Evolutionary conservation across 495 filamentous ascomycete species (phyloP).

Genomic region (Aspergillus olivimuriae): DNA sequence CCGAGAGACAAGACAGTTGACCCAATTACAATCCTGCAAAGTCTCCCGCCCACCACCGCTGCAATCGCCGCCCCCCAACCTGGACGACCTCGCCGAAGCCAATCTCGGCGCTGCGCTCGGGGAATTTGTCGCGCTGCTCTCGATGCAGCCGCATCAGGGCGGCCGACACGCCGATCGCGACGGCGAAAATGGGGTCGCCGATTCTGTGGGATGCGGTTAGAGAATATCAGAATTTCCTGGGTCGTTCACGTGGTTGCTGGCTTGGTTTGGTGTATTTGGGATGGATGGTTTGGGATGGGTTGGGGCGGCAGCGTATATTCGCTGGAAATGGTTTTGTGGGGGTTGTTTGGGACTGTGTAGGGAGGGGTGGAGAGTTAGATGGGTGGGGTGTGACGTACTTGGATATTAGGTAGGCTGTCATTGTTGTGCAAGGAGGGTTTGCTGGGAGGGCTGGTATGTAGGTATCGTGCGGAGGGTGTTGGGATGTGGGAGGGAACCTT

Average conservation of each 20-base stretch:
- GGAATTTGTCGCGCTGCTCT: conserved; percentile 63
- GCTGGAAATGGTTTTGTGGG: neutral
- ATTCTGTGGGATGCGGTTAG: too few species aligned
- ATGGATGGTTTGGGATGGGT: conserved; percentile 1
- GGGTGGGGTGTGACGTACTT: conserved; percentile 22
- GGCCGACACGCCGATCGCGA: conserved; percentile 67
- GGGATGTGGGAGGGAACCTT: too few species aligned
- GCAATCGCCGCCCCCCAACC: conserved; percentile 27
- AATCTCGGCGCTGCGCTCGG: conserved; percentile 28
- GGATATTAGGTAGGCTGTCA: conserved; percentile 38
- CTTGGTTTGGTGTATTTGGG: conserved; percentile 6
- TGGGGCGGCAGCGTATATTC: neutral
- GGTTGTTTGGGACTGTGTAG: too few species aligned
- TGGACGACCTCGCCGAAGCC: conserved; percentile 23
- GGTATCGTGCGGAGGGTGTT: too few species aligned
- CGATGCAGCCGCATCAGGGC: conserved; percentile 57
- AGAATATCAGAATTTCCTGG: too few species aligned
- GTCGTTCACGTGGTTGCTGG: too few species aligned
- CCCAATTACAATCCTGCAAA: conserved; percentile 24
- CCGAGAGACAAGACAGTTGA: neutral
- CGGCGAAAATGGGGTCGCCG: conserved; percentile 80
- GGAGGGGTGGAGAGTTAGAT: neutral
- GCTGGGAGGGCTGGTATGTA: neutral
- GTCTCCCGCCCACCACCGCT: conserved; percentile 42
- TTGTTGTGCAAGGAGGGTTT: conserved; percentile 3